Conservation (phyloP, 1,284 basidiomycete species). For the Ustilago esculenta region DNA sequence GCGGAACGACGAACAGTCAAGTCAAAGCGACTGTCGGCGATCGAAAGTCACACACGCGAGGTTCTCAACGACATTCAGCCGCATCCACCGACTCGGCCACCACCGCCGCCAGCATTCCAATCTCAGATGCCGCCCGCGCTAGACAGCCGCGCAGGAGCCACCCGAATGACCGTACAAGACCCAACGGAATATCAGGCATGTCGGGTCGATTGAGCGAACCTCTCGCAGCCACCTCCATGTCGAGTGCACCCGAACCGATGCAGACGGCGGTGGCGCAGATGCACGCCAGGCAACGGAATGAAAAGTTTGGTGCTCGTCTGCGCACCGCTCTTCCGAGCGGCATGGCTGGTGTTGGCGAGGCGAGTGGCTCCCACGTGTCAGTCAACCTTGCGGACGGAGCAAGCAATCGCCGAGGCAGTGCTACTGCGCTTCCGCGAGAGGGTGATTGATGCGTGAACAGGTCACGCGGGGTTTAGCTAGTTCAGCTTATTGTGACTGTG, state of each 20-base stretch:
- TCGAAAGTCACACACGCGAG: background rate
- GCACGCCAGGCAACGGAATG: constrained; percentile 44
- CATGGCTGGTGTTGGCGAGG: background rate
- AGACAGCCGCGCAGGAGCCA: constrained; percentile 17
- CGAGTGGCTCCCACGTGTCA: constrained; percentile 22
- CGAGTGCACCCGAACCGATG: constrained; percentile 31
- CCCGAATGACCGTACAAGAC: too few relatives aligned
- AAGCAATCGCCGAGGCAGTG: background rate
- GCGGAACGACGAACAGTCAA: background rate
- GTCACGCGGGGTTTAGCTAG: too few relatives aligned
- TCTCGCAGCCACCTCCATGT: constrained; percentile 35
- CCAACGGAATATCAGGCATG: too few relatives aligned
- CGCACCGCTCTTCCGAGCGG: constrained; percentile 4
- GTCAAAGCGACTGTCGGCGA: too few relatives aligned
- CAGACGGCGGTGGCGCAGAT: constrained; percentile 47
- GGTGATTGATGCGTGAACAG: too few relatives aligned
- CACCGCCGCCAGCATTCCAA: constrained; percentile 2
- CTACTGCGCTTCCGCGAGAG: background rate
- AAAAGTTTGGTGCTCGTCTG: constrained; percentile 42
- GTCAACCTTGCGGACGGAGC: constrained; percentile 1
- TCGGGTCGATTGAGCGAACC: constrained; percentile 36
- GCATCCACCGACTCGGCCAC: constrained; percentile 10
- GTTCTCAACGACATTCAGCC: background rate
- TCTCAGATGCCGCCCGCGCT: background rate
- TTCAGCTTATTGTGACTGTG: too few relatives aligned